Conservation (phyloP, 306 rosid species). For the Pueraria montana region DNA sequence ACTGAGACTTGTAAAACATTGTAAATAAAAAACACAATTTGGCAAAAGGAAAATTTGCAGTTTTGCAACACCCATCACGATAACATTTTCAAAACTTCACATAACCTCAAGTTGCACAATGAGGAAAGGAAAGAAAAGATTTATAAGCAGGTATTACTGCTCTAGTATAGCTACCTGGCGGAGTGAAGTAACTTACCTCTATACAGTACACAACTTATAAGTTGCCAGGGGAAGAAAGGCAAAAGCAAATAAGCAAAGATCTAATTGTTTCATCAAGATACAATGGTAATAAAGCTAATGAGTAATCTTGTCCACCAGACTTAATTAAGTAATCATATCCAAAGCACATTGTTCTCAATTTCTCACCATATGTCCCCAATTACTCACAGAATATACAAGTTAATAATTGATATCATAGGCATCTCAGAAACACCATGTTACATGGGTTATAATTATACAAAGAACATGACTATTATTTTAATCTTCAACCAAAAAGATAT, state of each 20-base stretch:
- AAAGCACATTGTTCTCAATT: neutral
- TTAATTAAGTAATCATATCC: neutral
- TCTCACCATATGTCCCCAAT: constrained; percentile 22
- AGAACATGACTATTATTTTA: constrained; percentile 3
- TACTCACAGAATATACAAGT: constrained; percentile 8
- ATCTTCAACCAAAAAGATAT: constrained; percentile 2
- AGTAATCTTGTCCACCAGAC: constrained; percentile 1
- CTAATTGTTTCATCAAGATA: constrained; percentile 19
- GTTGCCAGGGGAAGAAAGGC: neutral
- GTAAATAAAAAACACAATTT: neutral
- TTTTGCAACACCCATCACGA: neutral
- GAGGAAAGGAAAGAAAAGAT: neutral
- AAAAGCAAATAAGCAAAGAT: neutral
- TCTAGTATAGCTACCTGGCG: neutral
- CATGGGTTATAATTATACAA: neutral
- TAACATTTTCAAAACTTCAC: neutral
- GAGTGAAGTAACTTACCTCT: constrained; percentile 21
- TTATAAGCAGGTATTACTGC: constrained; percentile 1
- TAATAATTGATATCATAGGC: neutral
- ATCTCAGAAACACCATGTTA: constrained; percentile 24
- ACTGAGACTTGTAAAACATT: neutral
- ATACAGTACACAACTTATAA: constrained; percentile 21
- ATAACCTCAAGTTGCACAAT: neutral
- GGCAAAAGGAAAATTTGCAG: constrained; percentile 17
- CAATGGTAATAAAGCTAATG: constrained; percentile 6